These are phyloP conservation scores for Mycena alexandri DNA, from an alignment of 768 basidiomycete species.

Conservation along the genomic window DNA sequence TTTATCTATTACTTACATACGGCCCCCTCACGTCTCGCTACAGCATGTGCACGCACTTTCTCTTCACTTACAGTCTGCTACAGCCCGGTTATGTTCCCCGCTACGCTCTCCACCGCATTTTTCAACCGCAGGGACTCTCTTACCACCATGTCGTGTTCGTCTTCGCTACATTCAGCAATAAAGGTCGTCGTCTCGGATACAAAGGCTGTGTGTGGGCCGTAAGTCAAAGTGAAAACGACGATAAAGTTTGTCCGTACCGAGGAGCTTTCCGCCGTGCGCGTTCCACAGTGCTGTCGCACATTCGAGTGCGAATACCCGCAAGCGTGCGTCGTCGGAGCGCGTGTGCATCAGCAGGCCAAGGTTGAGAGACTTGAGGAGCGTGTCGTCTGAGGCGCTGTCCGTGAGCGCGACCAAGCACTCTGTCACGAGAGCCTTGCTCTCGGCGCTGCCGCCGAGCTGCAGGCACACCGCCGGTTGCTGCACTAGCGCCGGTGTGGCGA, in stretches of 20 bases:
- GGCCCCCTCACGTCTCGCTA: constrained; percentile 23
- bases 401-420: constrained; percentile 69
- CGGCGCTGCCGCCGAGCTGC: constrained; percentile 47
- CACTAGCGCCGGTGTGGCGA: constrained; percentile 69
- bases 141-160: constrained; percentile 89
- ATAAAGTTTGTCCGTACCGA: constrained; percentile 56
- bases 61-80: constrained; percentile 37
- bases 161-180: constrained; percentile 88
- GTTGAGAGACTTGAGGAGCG: constrained; percentile 85
- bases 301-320: constrained; percentile 78
- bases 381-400: constrained; percentile 66
- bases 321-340: constrained; percentile 79
- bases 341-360: constrained; percentile 89
- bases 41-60: constrained; percentile 24
- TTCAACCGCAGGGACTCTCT: constrained; percentile 76
- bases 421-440: constrained; percentile 57
- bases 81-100: constrained; percentile 70
- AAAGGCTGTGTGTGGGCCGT: constrained; percentile 64
- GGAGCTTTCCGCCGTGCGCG: constrained; percentile 77
- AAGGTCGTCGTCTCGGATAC: constrained; percentile 87
- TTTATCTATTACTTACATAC: constrained; percentile 36
- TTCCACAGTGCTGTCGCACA: constrained; percentile 84
- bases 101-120: constrained; percentile 76
- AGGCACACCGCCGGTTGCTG: constrained; percentile 73
- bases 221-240: not conserved